Percentiles rank a stretch among this genome's conserved stretches.
phyloP scores from a whole-genome alignment of 192 early-diverging fungal genomes.

The Martensiomyces pterosporus region DNA sequence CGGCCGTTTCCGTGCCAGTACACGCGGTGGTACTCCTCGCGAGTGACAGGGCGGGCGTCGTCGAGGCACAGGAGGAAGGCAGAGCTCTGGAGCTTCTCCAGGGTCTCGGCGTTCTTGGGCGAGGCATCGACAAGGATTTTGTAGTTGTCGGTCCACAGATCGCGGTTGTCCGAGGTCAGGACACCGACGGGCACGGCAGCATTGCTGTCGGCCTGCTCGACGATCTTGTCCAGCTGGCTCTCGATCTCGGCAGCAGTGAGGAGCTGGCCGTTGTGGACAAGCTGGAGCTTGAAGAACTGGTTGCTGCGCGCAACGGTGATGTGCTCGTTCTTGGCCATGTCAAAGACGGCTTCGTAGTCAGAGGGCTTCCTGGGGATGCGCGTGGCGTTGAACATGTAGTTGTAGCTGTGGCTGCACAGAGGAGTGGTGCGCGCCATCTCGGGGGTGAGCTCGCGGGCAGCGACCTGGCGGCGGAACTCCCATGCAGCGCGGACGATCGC shows the following conservation, averaged over 20 bases:
- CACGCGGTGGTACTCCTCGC: slow-evolving; percentile 79
- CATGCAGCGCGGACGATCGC: slow-evolving; percentile 84
- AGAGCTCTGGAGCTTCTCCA: slow-evolving; percentile 82
- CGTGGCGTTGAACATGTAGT: slow-evolving; percentile 96
- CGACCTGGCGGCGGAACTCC: slow-evolving; percentile 79
- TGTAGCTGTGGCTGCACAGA: slow-evolving; percentile 87
- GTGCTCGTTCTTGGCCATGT: slow-evolving; percentile 74
- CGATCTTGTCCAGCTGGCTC: slow-evolving; percentile 65
- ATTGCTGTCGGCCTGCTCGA: slow-evolving; percentile 60
- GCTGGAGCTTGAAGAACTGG: slow-evolving; percentile 80
- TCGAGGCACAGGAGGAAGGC: slow-evolving; percentile 91
- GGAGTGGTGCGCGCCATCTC: slow-evolving; percentile 76
- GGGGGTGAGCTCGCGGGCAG: slow-evolving; percentile 71
- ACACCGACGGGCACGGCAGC: slow-evolving; percentile 76
- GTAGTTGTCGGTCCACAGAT: slow-evolving; percentile 85
- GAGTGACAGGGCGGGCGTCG: slow-evolving; percentile 78
- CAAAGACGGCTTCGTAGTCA: slow-evolving; percentile 71
- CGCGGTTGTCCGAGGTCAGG: slow-evolving; percentile 91
- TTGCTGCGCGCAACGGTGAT: slow-evolving; percentile 86
- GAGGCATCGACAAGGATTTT: slow-evolving; percentile 60
- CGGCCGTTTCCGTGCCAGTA: slow-evolving; percentile 96
- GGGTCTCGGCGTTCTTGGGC: slow-evolving; percentile 63
- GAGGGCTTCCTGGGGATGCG: slow-evolving; percentile 84
- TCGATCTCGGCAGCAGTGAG: slow-evolving; percentile 84
- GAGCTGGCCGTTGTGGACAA: slow-evolving; percentile 70